Base-by-base conservation (phyloP, 139 green algal genomes). In the Chlamydomonas sphaeroides region DNA sequence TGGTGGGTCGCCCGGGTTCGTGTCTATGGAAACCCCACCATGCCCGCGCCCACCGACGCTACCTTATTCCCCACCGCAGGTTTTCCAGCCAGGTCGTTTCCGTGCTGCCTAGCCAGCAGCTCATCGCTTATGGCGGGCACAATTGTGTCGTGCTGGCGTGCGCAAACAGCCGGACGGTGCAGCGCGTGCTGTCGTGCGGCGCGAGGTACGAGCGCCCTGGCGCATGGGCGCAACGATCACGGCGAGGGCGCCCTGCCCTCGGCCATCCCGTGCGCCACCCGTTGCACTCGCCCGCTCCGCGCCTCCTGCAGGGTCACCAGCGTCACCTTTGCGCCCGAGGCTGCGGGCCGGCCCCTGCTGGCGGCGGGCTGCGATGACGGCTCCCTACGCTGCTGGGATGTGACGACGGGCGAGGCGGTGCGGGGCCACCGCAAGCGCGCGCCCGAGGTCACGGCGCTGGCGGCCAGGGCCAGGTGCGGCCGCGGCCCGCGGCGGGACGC, bases 91-190 rank as follows among this genome's bases (percentile, higher is more conserved):
- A 90, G 38, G 39, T 83, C 26, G 53, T 85, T 28, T 75, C 80
- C 1, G 49, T 80, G 36, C 68, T 71, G 62, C 86, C 86, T 0
- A 38, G 35, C 33, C 56, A 77, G 62, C 21, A 79, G 56, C 80
- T 86, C 10, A 59, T 83, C 32, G 86, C 86, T 21, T 90, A 90
- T 42, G 80, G 75, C 28, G 86, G 86, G 26, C 86, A 90, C 62
- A 69, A 71, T 33, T 61, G 73, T 18, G 80, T 90, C 3, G 86
- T 90, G 17, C 38, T 90, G 49, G 65, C n/a, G 1, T 78, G 53
- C 42, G 53, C 38, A 10, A 26, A 32, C 11, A 83, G 68, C 3
- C 57, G 61, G 3, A n/a, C 61, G 17, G 68, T 90, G 39, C 23
- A 65, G 80, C 68, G 80, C 30, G 78, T 84, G 36, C 49, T 90